Evolutionary conservation across 306 rosid species (phyloP).

Genomic region (Acacia melanoxylon): DNA sequence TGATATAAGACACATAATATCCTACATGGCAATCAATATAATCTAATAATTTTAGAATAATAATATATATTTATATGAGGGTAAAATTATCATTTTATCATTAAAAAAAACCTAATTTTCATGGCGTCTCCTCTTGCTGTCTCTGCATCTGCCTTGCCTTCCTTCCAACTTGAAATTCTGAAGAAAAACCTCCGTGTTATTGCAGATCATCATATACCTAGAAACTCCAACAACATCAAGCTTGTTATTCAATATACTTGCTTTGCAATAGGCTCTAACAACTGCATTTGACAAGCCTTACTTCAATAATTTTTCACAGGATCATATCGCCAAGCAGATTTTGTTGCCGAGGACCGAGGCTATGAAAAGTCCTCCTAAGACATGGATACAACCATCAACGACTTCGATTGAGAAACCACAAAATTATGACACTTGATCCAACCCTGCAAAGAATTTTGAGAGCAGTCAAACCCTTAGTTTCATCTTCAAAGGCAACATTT

Average conservation of each 20-base stretch:
- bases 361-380: slow-evolving; percentile 39
- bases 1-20: too few relatives aligned
- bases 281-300: slow-evolving; percentile 37
- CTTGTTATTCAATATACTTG: slow-evolving; percentile 38
- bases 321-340: slow-evolving; percentile 39
- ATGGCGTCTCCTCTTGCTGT: too few relatives aligned
- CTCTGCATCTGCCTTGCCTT: too few relatives aligned
- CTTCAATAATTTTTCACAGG: slow-evolving; percentile 32
- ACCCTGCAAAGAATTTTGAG: slow-evolving; percentile 34
- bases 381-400: slow-evolving; percentile 40
- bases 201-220: neutral
- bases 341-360: slow-evolving; percentile 45
- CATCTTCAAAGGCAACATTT: slow-evolving; percentile 35
- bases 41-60: too few relatives aligned
- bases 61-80: too few relatives aligned
- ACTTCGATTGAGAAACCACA: slow-evolving; percentile 39
- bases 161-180: too few relatives aligned
- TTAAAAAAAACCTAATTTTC: too few relatives aligned
- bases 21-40: too few relatives aligned
- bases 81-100: too few relatives aligned
- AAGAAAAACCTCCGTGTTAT: too few relatives aligned
- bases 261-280: slow-evolving; percentile 47
- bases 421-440: slow-evolving; percentile 36
- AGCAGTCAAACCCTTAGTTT: slow-evolving; percentile 33
- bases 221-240: slow-evolving; percentile 45